Evolutionary conservation across 306 rosid species (phyloP).

Genomic region (Pueraria montana): DNA sequence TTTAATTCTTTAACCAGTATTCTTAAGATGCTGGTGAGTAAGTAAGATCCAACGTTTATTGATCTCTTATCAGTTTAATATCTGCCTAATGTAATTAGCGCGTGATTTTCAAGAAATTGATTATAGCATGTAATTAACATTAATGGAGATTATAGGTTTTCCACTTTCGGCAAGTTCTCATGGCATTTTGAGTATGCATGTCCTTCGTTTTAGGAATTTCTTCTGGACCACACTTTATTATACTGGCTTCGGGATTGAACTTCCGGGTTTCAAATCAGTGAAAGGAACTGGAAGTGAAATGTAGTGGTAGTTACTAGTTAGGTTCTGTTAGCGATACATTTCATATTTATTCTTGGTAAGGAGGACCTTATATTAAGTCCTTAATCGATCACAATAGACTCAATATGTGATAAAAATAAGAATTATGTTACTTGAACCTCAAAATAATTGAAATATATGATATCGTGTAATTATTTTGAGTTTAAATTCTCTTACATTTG

Average conservation of each 20-base stretch:
- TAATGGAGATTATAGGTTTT: neutral
- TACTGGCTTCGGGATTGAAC: neutral
- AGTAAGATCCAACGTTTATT: neutral
- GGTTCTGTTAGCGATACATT: neutral
- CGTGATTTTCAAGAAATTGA: neutral
- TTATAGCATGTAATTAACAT: neutral
- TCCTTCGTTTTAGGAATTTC: neutral
- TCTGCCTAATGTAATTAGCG: neutral
- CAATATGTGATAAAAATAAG: neutral
- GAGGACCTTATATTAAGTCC: neutral
- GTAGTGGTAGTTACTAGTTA: no score
- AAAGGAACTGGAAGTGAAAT: neutral
- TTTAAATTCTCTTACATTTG: neutral
- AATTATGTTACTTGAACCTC: neutral
- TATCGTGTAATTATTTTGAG: neutral
- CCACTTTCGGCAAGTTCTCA: constrained; percentile 22
- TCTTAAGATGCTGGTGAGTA: no score
- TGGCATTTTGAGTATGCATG: constrained; percentile 6
- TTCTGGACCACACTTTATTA: neutral
- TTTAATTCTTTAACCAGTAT: no score
- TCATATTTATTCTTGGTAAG: neutral
- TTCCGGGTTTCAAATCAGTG: neutral
- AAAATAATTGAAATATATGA: neutral
- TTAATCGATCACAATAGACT: neutral
- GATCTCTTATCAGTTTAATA: neutral